These are phyloP conservation scores for Pichia ethanolica DNA, from an alignment of 805 yeast genomes.

Conservation along the genomic window DNA sequence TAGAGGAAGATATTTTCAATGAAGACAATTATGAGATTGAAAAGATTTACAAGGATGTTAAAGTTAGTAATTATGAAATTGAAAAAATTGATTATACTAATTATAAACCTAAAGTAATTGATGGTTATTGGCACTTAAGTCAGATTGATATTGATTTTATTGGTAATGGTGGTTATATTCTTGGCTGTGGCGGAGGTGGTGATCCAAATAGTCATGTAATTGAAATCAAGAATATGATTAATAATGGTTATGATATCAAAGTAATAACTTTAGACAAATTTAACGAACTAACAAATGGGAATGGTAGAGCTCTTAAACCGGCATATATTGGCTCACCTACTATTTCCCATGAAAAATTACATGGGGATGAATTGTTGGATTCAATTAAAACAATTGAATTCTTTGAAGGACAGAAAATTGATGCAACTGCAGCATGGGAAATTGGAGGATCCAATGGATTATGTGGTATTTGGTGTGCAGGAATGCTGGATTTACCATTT, in stretches of 20 bases:
- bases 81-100: not conserved
- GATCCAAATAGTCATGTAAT: not conserved
- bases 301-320: not conserved
- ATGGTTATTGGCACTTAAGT: not conserved
- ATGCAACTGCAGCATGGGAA: not conserved
- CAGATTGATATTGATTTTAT: not conserved
- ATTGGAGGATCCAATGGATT: not conserved
- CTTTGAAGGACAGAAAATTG: not conserved
- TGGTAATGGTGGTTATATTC: not conserved
- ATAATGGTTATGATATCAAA: not conserved
- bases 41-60: not conserved
- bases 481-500: not conserved
- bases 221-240: not conserved
- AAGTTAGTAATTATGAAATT: not conserved
- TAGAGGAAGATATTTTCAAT: not conserved
- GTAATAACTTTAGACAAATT: not conserved
- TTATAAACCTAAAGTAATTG: not conserved
- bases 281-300: not conserved
- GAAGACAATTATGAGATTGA: not conserved
- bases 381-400: not conserved
- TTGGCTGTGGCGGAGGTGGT: slow-evolving; percentile 1
- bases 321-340: not conserved
- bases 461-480: not conserved
- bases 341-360: not conserved
- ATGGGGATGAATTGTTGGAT: not conserved